These are phyloP conservation scores for Cenchrus fungigraminus DNA, from an alignment of 176 grass and related monocot species.

Conservation along the genomic window DNA sequence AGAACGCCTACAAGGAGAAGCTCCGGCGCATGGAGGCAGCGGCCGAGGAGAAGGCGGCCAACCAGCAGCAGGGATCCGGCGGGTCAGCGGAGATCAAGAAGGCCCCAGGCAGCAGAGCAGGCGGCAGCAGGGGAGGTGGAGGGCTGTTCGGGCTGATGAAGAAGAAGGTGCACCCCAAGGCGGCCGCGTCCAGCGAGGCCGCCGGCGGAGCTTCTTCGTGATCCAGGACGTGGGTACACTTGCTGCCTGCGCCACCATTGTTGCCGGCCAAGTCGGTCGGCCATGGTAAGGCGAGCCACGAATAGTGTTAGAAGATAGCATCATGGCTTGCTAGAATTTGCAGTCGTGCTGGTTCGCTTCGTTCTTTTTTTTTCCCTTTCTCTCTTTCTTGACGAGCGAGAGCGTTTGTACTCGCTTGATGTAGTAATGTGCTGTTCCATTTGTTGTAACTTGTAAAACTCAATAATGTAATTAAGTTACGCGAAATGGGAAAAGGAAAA, in stretches of 20 bases:
- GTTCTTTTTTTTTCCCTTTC: no score
- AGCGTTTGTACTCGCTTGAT: no score
- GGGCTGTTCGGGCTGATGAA: conserved; percentile 47
- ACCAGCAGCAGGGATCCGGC: background rate
- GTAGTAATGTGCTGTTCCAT: no score
- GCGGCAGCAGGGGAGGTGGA: background rate
- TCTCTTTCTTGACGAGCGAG: no score
- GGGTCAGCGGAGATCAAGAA: background rate
- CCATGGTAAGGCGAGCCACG: no score
- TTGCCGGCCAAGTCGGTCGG: background rate
- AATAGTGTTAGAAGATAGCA: no score
- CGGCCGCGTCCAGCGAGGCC: background rate
- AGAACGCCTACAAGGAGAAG: conserved; percentile 58
- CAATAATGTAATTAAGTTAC: no score
- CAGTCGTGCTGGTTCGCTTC: no score
- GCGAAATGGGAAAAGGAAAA: no score
- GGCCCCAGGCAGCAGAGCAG: background rate
- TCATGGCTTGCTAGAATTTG: no score
- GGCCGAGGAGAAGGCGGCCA: background rate
- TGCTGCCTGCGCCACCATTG: background rate
- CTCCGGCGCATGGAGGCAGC: conserved; percentile 35
- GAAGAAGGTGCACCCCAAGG: conserved; percentile 61
- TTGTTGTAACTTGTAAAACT: no score
- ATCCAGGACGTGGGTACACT: background rate
- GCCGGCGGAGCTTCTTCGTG: conserved; percentile 3